A percentile compares a stretch with the other conserved stretches of the same genome.
phyloP scores from a whole-genome alignment of 768 basidiomycete species.

The Dioszegia aurantiaca region DNA sequence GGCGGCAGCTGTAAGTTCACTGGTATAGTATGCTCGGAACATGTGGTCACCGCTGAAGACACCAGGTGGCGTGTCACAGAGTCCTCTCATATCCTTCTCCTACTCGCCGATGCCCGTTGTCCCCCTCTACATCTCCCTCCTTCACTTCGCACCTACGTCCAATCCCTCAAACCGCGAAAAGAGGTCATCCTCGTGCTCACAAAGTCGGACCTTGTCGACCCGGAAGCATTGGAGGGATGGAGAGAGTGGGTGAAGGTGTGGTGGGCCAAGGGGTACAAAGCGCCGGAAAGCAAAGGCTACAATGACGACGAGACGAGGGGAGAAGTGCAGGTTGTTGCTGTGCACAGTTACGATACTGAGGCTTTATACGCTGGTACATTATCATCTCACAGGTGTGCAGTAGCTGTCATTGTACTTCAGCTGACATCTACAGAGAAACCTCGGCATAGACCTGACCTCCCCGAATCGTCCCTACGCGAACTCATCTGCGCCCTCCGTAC shows the following conservation, averaged over 20 bases:
- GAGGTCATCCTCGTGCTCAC: conserved; percentile 92
- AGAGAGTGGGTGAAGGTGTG: conserved; percentile 43
- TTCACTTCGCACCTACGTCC: conserved; percentile 80
- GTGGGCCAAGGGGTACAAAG: conserved; percentile 34
- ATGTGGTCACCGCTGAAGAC: background rate
- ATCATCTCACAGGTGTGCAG: background rate
- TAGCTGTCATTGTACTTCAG: too few species aligned
- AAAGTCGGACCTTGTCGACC: conserved; percentile 78
- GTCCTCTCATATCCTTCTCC: conserved; percentile 86
- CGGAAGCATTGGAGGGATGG: conserved; percentile 49
- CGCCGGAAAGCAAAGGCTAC: conserved; percentile 42
- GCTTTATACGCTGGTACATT: conserved; percentile 9
- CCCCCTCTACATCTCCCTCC: conserved; percentile 88
- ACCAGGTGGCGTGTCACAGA: conserved; percentile 86
- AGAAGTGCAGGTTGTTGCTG: conserved; percentile 21
- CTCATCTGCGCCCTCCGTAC: conserved; percentile 66
- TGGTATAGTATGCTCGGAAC: background rate
- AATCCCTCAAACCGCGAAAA: conserved; percentile 58
- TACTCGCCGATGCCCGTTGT: conserved; percentile 95
- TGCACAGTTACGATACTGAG: conserved; percentile 20
- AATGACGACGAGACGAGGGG: background rate
- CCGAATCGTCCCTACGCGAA: conserved; percentile 62
- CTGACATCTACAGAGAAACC: conserved; percentile 20
- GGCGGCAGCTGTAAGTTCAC: conserved; percentile 70
- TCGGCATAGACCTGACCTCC: conserved; percentile 64